These are phyloP conservation scores for Cyberlindnera saturnus DNA, from an alignment of 805 yeast genomes.

Conservation along the genomic window DNA sequence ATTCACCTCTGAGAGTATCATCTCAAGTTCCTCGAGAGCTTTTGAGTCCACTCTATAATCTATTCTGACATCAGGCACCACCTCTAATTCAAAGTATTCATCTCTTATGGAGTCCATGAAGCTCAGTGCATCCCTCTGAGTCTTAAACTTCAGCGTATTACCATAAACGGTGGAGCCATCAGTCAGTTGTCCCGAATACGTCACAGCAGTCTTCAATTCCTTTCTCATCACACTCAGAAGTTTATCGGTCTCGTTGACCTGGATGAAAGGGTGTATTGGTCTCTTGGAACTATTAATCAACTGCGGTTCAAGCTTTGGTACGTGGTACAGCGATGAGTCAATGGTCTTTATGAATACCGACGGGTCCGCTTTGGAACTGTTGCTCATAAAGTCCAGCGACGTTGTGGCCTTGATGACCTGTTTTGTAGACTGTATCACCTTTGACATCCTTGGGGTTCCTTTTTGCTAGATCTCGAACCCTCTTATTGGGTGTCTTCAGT, in stretches of 20 bases:
- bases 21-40: background rate
- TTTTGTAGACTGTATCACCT: background rate
- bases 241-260: slow-evolving; percentile 1
- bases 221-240: background rate
- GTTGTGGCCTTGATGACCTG: slow-evolving; percentile 10
- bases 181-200: slow-evolving; percentile 1
- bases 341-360: background rate
- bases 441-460: slow-evolving; percentile 1
- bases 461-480: background rate
- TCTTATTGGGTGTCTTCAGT: too few species aligned
- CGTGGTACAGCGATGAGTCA: too few species aligned
- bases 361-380: slow-evolving; percentile 8
- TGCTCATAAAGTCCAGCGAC: slow-evolving; percentile 11
- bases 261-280: slow-evolving; percentile 9
- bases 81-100: slow-evolving; percentile 1
- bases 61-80: background rate
- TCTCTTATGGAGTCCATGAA: slow-evolving; percentile 2
- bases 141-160: slow-evolving; percentile 1
- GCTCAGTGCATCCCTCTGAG: slow-evolving; percentile 1
- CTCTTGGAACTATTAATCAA: slow-evolving; percentile 2
- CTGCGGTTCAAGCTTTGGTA: background rate
- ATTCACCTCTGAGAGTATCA: background rate
- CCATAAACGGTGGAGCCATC: background rate
- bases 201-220: slow-evolving; percentile 2
- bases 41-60: background rate